A percentile compares a stretch with the other conserved stretches of the same genome.
These are phyloP conservation scores for Aspergillus asperescens DNA, from an alignment of 495 filamentous ascomycete genomes.

Conservation along the genomic window DNA sequence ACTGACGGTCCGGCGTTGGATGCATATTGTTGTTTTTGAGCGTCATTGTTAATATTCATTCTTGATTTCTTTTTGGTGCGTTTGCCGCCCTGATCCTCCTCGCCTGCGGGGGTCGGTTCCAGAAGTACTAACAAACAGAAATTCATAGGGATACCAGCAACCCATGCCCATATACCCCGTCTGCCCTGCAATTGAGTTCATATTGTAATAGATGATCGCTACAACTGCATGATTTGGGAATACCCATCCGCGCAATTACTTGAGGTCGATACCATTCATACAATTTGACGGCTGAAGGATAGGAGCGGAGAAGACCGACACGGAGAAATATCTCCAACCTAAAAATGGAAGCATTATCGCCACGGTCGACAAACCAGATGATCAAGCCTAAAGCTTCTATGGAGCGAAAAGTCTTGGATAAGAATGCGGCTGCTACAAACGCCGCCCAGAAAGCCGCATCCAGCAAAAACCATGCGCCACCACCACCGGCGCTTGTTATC, in stretches of 20 bases:
- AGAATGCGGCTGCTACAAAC: constrained; percentile 47
- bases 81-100: background rate
- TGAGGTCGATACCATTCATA: constrained; percentile 21
- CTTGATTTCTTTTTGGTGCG: constrained; percentile 19
- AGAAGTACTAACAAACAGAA: background rate
- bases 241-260: constrained; percentile 8
- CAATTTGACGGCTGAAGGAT: background rate
- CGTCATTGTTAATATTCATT: constrained; percentile 24
- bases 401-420: constrained; percentile 49
- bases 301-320: constrained; percentile 3
- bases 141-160: constrained; percentile 1
- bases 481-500: constrained; percentile 67
- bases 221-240: constrained; percentile 13
- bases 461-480: constrained; percentile 60
- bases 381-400: constrained; percentile 39
- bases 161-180: constrained; percentile 18
- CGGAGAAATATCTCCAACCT: background rate
- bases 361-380: constrained; percentile 60
- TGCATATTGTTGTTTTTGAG: constrained; percentile 29
- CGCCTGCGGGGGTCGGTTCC: background rate
- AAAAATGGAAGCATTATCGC: constrained; percentile 66
- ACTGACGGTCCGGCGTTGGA: constrained; percentile 28
- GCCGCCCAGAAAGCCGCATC: constrained; percentile 36
- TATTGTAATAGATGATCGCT: constrained; percentile 21
- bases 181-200: constrained; percentile 11